phyloP scores from a whole-genome alignment of 805 yeast species.

The Candida michaelii region DNA sequence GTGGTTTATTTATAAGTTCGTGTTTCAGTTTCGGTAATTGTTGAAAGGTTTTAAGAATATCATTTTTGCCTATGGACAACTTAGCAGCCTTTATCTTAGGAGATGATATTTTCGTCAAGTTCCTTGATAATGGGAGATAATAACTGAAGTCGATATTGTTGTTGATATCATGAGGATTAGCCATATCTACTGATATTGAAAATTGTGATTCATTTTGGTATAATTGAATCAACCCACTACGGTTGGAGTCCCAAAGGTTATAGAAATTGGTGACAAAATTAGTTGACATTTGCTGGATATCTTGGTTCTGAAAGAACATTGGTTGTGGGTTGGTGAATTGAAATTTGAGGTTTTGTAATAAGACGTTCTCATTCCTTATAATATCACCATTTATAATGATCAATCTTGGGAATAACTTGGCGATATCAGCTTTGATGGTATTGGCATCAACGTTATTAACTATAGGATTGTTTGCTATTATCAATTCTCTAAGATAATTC shows the following conservation, averaged over 20 bases:
- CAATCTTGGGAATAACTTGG: constrained; percentile 76
- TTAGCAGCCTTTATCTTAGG: constrained; percentile 57
- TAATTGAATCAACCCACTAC: constrained; percentile 65
- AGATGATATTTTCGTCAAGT: constrained; percentile 61
- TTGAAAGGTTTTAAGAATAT: constrained; percentile 59
- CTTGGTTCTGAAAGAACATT: constrained; percentile 81
- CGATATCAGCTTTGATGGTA: constrained; percentile 57
- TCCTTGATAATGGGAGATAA: constrained; percentile 74
- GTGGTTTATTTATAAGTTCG: constrained; percentile 60
- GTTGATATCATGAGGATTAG: constrained; percentile 48
- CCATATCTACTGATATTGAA: constrained; percentile 72
- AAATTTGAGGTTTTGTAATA: constrained; percentile 50
- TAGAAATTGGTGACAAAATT: constrained; percentile 74
- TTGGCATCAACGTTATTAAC: constrained; percentile 31
- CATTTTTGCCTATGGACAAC: constrained; percentile 66
- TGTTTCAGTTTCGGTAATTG: constrained; percentile 81
- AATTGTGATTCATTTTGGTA: constrained; percentile 86
- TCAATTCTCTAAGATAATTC: constrained; percentile 67
- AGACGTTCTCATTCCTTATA: constrained; percentile 70
- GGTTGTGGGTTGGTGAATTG: constrained; percentile 55
- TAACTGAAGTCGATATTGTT: constrained; percentile 49
- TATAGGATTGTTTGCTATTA: constrained; percentile 79
- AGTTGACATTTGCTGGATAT: constrained; percentile 69
- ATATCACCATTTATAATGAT: constrained; percentile 74
- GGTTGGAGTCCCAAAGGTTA: constrained; percentile 77